Base-by-base conservation (phyloP, 2,329 filamentous ascomycete genomes). In the Lasiodiplodia sp. region DNA sequence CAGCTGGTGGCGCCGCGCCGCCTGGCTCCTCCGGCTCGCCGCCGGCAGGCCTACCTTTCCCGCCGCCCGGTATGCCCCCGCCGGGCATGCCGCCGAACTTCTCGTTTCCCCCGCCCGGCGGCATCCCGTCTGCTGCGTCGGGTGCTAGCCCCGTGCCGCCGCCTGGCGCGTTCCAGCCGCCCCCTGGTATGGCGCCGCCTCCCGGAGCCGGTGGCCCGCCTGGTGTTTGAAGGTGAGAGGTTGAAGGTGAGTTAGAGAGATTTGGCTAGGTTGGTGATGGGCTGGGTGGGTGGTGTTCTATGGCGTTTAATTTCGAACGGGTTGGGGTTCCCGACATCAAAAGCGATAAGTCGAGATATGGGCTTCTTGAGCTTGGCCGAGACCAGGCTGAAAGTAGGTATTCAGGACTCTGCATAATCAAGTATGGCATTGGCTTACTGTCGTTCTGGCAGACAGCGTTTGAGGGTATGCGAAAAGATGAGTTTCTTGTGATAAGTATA, bases 1-100 rank as follows among this genome's bases (percentile, higher is more conserved):
- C 74, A 11, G 72, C 73, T 28, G 55, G 31, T 16, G 31, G 28
- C 51, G 56, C n/a, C 44, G 44, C n/a, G 53, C 40, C 18, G 40
- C 58, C 60, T 10, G 60, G 44, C 5, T 69, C 66, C 3, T 74
- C 75, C 2, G 74, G 67, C 71, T 80, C 73, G 18, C 79, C 78
- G 12, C 77, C 78, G 4, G 74, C 74, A 28, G 77, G 76, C n/a
- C 78, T 80, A 74, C 80, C 78, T 1, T 80, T 81, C 68, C 79
- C 80, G 34, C 80, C 80, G 21, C 80, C 80, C 10, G 63, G 63
- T 7, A 57, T 57, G 38, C 49, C 57, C n/a, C 56, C 66, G 44
- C 70, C 69, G 25, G 74, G 72, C 10, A 77, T 79, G 74, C 77
- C 77, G 3, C 70, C 71, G 56, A 68, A 71, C 68, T 71, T 72